A percentile compares a stretch with the other conserved stretches of the same genome.
Conservation (phyloP, 2,329 filamentous ascomycete species). For the Colletotrichum shisoi region DNA sequence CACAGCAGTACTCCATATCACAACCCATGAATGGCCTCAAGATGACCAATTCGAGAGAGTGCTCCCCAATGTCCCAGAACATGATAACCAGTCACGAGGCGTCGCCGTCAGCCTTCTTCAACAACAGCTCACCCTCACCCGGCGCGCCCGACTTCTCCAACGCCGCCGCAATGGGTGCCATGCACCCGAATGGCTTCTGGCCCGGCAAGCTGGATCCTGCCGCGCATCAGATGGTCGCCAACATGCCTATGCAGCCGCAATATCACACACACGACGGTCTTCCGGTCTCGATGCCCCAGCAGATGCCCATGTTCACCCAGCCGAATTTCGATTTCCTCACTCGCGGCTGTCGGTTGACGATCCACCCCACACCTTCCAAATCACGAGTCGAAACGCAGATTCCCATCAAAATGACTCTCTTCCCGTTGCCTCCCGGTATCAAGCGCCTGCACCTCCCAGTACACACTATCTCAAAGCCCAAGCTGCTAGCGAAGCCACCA, state of each 20-base stretch:
- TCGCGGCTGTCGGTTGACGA: constrained; percentile 58
- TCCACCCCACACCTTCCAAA: constrained; percentile 76
- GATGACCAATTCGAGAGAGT: constrained; percentile 59
- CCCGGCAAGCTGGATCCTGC: constrained; percentile 45
- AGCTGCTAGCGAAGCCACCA: constrained; percentile 78
- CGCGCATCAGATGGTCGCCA: constrained; percentile 40
- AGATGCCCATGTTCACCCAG: constrained; percentile 43
- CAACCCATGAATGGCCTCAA: constrained; percentile 61
- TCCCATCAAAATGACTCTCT: constrained; percentile 81
- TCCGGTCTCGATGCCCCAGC: constrained; percentile 45
- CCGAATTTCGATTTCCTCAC: constrained; percentile 46
- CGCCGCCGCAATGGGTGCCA: constrained; percentile 36
- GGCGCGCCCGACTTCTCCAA: constrained; percentile 52
- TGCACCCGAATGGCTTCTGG: constrained; percentile 50
- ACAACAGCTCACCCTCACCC: constrained; percentile 57
- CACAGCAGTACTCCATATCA: constrained; percentile 60
- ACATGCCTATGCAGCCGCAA: constrained; percentile 29
- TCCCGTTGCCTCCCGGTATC: constrained; percentile 76
- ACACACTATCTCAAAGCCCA: constrained; percentile 93
- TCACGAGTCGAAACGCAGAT: constrained; percentile 97
- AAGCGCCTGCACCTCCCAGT: constrained; percentile 85
- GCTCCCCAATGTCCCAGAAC: constrained; percentile 61
- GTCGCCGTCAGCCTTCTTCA: constrained; percentile 59
- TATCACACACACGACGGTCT: constrained; percentile 44
- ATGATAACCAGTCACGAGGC: constrained; percentile 61